A percentile compares a stretch with the other conserved stretches of the same genome.
Conservation (phyloP, 257 asterid species). For the Perilla frutescens region DNA sequence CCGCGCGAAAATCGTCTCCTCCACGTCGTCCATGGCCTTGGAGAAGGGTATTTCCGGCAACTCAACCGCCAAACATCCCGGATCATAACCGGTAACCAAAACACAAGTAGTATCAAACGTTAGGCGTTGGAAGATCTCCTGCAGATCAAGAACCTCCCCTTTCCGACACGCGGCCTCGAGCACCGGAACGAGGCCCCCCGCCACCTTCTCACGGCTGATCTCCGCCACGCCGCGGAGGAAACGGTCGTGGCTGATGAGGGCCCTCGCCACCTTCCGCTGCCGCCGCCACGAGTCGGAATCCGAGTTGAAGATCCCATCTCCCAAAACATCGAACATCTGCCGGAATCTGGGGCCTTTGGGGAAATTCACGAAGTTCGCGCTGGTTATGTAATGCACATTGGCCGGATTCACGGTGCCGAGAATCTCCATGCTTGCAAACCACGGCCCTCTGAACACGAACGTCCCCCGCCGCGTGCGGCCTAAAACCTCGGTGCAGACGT, state of each 20-base stretch:
- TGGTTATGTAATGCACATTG: slow-evolving; percentile 66
- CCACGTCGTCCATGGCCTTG: slow-evolving; percentile 62
- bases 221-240: slow-evolving; percentile 46
- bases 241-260: slow-evolving; percentile 45
- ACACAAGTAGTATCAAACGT: slow-evolving; percentile 65
- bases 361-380: slow-evolving; percentile 51
- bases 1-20: slow-evolving; percentile 58
- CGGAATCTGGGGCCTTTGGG: slow-evolving; percentile 61
- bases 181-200: slow-evolving; percentile 55
- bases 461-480: slow-evolving; percentile 46
- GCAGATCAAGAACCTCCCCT: slow-evolving; percentile 47
- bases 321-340: slow-evolving; percentile 62
- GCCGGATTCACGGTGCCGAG: slow-evolving; percentile 56
- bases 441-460: slow-evolving; percentile 53
- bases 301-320: slow-evolving; percentile 68
- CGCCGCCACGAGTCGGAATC: slow-evolving; percentile 55
- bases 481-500: slow-evolving; percentile 38
- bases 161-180: slow-evolving; percentile 42
- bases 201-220: slow-evolving; percentile 49
- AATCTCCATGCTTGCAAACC: slow-evolving; percentile 60
- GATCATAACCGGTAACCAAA: slow-evolving; percentile 63
- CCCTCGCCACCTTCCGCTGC: slow-evolving; percentile 53
- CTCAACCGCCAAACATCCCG: slow-evolving; percentile 54
- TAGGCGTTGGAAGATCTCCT: slow-evolving; percentile 66
- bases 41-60: slow-evolving; percentile 63